Evolutionary conservation across 2,329 filamentous ascomycete species (phyloP).

Genomic region (Colletotrichum aenigma): DNA sequence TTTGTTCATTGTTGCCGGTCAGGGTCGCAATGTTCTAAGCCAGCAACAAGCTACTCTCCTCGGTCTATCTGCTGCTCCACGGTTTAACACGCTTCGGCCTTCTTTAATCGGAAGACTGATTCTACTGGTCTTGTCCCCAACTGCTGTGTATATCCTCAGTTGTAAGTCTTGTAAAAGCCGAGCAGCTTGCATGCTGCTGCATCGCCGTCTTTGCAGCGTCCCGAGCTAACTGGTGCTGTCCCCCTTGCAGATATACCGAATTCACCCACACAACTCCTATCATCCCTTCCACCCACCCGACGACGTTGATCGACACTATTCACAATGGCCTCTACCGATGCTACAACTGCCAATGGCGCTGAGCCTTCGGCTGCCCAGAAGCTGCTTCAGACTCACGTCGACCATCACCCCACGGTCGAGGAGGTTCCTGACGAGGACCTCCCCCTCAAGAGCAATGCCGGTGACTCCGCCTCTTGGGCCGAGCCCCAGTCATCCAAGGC

Average conservation of each 20-base stretch:
- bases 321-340: constrained; percentile 47
- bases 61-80: constrained; percentile 19
- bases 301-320: background rate
- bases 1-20: constrained; percentile 24
- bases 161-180: background rate
- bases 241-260: constrained; percentile 19
- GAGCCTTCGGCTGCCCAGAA: constrained; percentile 63
- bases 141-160: constrained; percentile 9
- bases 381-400: constrained; percentile 67
- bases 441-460: constrained; percentile 52
- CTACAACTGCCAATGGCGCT: constrained; percentile 36
- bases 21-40: constrained; percentile 43
- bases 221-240: background rate
- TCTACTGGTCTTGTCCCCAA: constrained; percentile 20
- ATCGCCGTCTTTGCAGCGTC: background rate
- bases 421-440: constrained; percentile 83
- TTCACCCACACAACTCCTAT: background rate
- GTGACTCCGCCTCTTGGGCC: constrained; percentile 51
- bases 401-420: constrained; percentile 74
- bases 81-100: constrained; percentile 20
- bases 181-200: background rate
- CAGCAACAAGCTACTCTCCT: constrained; percentile 11
- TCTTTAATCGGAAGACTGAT: constrained; percentile 19
- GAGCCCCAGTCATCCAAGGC: constrained; percentile 64
- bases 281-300: background rate